Evolutionary conservation across 805 yeast species (phyloP).

Genomic region (Candida ortonii): DNA sequence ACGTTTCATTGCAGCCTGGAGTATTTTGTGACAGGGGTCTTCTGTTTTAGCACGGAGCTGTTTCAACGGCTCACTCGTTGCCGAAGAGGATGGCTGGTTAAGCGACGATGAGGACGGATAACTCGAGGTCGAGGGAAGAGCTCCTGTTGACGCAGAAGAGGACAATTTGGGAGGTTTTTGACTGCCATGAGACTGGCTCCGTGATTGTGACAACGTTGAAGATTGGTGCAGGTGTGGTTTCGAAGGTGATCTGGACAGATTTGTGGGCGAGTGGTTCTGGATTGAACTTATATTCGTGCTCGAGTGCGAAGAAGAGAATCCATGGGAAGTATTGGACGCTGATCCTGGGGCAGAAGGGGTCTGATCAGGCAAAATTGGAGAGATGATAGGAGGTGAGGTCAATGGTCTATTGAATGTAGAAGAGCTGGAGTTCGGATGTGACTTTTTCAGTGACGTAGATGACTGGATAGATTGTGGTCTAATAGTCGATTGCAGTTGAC

Average conservation of each 20-base stretch:
- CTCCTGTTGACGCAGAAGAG: slow-evolving; percentile 11
- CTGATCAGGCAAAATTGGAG: slow-evolving; percentile 18
- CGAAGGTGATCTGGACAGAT: slow-evolving; percentile 10
- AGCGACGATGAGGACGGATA: slow-evolving; percentile 3
- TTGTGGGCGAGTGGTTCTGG: slow-evolving; percentile 6
- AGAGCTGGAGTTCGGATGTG: slow-evolving; percentile 6
- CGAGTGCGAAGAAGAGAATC: too few species aligned
- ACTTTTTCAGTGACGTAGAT: slow-evolving; percentile 6
- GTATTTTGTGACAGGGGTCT: slow-evolving; percentile 84
- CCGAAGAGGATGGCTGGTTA: too few species aligned
- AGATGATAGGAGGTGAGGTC: slow-evolving; percentile 19
- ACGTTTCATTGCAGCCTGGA: slow-evolving; percentile 84
- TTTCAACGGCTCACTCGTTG: slow-evolving; percentile 62
- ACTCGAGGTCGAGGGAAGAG: slow-evolving; percentile 6
- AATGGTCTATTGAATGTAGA: slow-evolving; percentile 14
- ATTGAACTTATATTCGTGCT: slow-evolving; percentile 4
- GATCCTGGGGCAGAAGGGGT: slow-evolving; percentile 3
- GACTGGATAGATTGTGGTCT: slow-evolving; percentile 19
- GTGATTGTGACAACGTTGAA: not conserved
- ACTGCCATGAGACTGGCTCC: slow-evolving; percentile 5
- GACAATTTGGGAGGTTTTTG: slow-evolving; percentile 12
- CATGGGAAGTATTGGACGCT: too few species aligned
- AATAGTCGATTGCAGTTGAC: slow-evolving; percentile 24
- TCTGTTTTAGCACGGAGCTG: slow-evolving; percentile 83
- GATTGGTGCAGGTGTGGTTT: slow-evolving; percentile 5